phyloP scores from a whole-genome alignment of 2,329 filamentous ascomycete species.

The Ophiostoma sp. region DNA sequence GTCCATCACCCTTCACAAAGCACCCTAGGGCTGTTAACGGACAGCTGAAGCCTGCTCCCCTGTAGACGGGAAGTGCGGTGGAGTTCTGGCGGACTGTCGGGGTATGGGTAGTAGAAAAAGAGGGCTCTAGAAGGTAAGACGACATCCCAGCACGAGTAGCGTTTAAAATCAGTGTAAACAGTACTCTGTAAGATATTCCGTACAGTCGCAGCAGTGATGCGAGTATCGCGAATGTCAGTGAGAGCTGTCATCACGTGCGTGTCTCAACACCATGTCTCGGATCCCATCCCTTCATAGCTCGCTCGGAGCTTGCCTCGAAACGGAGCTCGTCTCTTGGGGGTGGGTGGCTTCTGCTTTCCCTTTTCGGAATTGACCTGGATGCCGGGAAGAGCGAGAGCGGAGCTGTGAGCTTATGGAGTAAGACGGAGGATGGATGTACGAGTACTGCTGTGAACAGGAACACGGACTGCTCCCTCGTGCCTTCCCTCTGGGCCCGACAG shows the following conservation, averaged over 20 bases:
- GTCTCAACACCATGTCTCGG: neutral
- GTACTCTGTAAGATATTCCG: too few species aligned
- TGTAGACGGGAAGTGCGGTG: too few species aligned
- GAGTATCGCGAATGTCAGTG: too few species aligned
- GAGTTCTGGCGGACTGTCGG: neutral
- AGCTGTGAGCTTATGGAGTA: neutral
- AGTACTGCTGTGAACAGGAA: neutral
- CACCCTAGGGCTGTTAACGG: too few species aligned
- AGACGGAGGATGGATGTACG: neutral
- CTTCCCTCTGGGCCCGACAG: neutral
- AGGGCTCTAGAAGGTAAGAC: too few species aligned
- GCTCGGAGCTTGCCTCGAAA: too few species aligned
- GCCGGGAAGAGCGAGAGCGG: constrained; percentile 6
- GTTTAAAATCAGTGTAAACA: too few species aligned
- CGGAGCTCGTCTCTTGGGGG: neutral
- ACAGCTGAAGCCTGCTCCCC: too few species aligned
- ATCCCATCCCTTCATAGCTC: too few species aligned
- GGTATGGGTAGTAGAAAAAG: neutral
- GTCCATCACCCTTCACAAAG: too few species aligned
- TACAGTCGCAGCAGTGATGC: too few species aligned
- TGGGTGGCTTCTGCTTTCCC: neutral
- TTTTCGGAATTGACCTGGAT: neutral
- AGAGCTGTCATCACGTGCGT: neutral
- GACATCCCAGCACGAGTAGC: too few species aligned
- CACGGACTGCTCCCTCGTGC: neutral